A percentile compares a stretch with the other conserved stretches of the same genome.
phyloP scores from a whole-genome alignment of 2,329 filamentous ascomycete genomes.

The Furcasterigmium furcatum region DNA sequence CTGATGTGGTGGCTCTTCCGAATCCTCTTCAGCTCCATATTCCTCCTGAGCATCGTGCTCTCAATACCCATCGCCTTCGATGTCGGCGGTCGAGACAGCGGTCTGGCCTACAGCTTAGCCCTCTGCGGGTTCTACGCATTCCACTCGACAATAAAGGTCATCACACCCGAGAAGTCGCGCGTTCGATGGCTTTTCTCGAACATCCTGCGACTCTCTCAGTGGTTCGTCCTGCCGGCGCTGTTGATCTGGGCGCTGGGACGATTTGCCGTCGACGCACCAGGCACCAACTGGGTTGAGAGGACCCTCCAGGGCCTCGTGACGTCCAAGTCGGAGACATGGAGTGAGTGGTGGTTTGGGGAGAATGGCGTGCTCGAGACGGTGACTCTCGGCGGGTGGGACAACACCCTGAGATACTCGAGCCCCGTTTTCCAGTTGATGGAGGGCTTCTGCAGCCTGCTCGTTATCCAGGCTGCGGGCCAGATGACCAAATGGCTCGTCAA shows the following conservation, averaged over 20 bases:
- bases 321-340: constrained; percentile 61
- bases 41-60: constrained; percentile 88
- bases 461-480: constrained; percentile 92
- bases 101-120: constrained; percentile 87
- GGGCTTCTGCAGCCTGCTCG: constrained; percentile 92
- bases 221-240: constrained; percentile 78
- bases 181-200: constrained; percentile 70
- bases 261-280: constrained; percentile 86
- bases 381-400: constrained; percentile 86
- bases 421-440: constrained; percentile 93
- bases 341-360: constrained; percentile 85
- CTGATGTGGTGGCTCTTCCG: constrained; percentile 82
- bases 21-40: constrained; percentile 75
- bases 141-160: constrained; percentile 76
- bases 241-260: constrained; percentile 95
- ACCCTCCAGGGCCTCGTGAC: constrained; percentile 68
- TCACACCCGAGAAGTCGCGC: constrained; percentile 75
- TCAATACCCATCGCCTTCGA: constrained; percentile 97
- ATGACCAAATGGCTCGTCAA: constrained; percentile 96
- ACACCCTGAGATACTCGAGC: constrained; percentile 81
- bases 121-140: constrained; percentile 88
- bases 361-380: constrained; percentile 77
- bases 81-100: constrained; percentile 91
- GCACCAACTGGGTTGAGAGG: constrained; percentile 75
- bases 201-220: constrained; percentile 74